These are phyloP conservation scores for Simmondsia chinensis DNA, from an alignment of 148 eudicot species.

Conservation along the genomic window DNA sequence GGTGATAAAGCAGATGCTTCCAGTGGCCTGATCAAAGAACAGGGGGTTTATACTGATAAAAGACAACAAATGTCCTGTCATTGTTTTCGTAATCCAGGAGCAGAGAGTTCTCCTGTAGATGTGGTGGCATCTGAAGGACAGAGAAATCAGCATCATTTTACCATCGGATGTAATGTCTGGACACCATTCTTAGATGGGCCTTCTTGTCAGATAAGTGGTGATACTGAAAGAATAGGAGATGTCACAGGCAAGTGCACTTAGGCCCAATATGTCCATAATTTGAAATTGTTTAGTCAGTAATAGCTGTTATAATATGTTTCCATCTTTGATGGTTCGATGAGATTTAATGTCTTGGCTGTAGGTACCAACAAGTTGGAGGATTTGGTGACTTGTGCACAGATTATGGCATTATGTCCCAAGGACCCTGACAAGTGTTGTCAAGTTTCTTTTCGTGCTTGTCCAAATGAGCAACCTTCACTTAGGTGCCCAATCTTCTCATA, in stretches of 20 bases:
- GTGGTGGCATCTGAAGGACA: conserved; percentile 20
- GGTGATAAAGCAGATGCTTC: conserved; percentile 15
- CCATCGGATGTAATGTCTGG: conserved; percentile 6
- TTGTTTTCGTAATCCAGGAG: conserved; percentile 4
- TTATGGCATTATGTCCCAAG: conserved; percentile 10
- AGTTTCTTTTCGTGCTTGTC: conserved; percentile 13
- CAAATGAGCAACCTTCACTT: conserved; percentile 9
- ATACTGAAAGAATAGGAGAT: conserved; percentile 14
- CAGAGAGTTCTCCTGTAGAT: conserved; percentile 10
- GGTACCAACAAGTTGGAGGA: conserved; percentile 19
- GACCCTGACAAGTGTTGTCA: conserved; percentile 11
- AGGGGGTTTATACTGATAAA: conserved; percentile 2
- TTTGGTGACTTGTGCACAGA: conserved; percentile 13
- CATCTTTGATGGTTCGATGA: neutral
- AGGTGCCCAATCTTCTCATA: conserved; percentile 24
- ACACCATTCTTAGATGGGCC: conserved; percentile 11
- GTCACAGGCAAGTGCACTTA: conserved; percentile 9
- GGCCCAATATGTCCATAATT: no score
- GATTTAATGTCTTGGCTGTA: conserved; percentile 2
- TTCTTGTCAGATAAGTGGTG: conserved; percentile 15
- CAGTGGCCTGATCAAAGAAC: conserved; percentile 13
- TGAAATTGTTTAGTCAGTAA: no score
- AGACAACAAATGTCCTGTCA: conserved; percentile 8
- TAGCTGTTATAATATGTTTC: no score
- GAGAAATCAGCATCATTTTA: conserved; percentile 5